These are phyloP conservation scores for Taxawa tesnikishii DNA, from an alignment of 2,329 filamentous ascomycete species.

Conservation along the genomic window DNA sequence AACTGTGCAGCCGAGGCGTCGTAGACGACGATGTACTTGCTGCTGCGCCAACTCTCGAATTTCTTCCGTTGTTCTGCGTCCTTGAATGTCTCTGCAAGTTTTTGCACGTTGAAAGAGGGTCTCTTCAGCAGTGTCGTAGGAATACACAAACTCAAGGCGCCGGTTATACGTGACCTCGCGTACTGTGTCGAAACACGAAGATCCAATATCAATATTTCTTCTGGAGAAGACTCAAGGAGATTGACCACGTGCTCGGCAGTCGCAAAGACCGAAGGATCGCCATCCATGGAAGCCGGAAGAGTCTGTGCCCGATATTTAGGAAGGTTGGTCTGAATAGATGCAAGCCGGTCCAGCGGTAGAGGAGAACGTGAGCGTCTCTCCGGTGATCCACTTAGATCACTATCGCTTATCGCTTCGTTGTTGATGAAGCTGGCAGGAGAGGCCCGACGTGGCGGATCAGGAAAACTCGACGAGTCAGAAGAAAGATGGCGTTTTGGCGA, in stretches of 20 bases:
- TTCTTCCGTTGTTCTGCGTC: conserved; percentile 53
- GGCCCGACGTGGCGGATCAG: conserved; percentile 30
- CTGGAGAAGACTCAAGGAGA: conserved; percentile 32
- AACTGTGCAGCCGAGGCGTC: conserved; percentile 64
- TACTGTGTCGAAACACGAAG: conserved; percentile 79
- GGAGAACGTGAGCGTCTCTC: not conserved
- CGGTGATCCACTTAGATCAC: not conserved
- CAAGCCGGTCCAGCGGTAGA: not conserved
- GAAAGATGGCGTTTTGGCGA: conserved; percentile 38
- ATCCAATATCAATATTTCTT: conserved; percentile 62
- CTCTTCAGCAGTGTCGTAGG: conserved; percentile 88
- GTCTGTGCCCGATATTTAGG: conserved; percentile 32
- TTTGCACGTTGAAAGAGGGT: conserved; percentile 78
- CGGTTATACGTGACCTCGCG: conserved; percentile 57
- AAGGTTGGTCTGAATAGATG: not conserved
- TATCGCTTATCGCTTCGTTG: conserved; percentile 12
- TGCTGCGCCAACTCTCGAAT: conserved; percentile 66
- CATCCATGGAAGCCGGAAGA: conserved; percentile 23
- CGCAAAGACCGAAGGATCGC: conserved; percentile 26
- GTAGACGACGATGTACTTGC: conserved; percentile 74
- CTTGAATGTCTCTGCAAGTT: conserved; percentile 77
- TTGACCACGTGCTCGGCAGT: conserved; percentile 37
- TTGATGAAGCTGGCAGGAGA: conserved; percentile 32
- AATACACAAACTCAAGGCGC: conserved; percentile 87
- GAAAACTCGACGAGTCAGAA: conserved; percentile 27